Percentiles rank a stretch among this genome's conserved stretches.
phyloP scores from a whole-genome alignment of 2,329 filamentous ascomycete genomes.

The Pestalotiopsis sp. region DNA sequence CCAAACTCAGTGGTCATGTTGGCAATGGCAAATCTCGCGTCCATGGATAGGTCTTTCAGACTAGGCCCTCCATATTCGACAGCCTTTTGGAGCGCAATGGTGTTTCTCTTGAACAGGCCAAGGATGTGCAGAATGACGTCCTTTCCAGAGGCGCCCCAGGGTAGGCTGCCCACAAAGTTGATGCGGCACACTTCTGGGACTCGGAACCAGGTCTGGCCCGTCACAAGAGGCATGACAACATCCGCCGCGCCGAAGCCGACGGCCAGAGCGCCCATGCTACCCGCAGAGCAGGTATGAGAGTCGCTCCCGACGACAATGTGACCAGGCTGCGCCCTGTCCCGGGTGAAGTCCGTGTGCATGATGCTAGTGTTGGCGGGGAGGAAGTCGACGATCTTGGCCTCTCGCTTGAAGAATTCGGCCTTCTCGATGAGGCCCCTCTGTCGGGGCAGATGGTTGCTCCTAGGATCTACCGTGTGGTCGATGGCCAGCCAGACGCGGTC shows the following conservation, averaged over 20 bases:
- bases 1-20: constrained; percentile 51
- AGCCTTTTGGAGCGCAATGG: constrained; percentile 43
- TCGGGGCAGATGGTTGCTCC: constrained; percentile 35
- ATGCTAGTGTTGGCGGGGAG: constrained; percentile 36
- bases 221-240: constrained; percentile 44
- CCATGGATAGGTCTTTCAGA: constrained; percentile 37
- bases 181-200: constrained; percentile 45
- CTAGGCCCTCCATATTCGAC: constrained; percentile 48
- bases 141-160: constrained; percentile 43
- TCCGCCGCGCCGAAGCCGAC: constrained; percentile 48
- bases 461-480: constrained; percentile 50
- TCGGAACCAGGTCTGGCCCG: constrained; percentile 48
- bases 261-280: constrained; percentile 40
- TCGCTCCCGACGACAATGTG: constrained; percentile 45
- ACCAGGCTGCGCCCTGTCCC: constrained; percentile 46
- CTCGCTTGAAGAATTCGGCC: constrained; percentile 36
- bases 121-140: constrained; percentile 48
- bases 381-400: constrained; percentile 45
- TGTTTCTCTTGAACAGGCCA: constrained; percentile 45
- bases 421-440: constrained; percentile 38
- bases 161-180: constrained; percentile 36
- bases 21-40: constrained; percentile 47
- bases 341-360: constrained; percentile 48
- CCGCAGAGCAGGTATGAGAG: constrained; percentile 48
- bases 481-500: constrained; percentile 52